A percentile compares a stretch with the other conserved stretches of the same genome.
Conservation (phyloP, 1,139 yeast genomes). For the Candida sp. region DNA sequence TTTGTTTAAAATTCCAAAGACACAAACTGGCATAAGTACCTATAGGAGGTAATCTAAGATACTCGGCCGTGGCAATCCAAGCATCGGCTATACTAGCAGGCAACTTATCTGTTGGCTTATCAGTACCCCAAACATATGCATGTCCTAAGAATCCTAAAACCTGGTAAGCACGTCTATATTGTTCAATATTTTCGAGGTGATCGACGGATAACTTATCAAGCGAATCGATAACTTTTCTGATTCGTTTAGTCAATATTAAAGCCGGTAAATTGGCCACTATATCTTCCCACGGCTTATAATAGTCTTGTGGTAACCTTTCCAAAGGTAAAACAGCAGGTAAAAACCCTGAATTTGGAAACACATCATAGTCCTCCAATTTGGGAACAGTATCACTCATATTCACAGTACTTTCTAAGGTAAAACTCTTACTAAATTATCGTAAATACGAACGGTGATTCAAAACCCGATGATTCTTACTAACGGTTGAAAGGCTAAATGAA, state of each 20-base stretch:
- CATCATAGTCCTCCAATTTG: slow-evolving; percentile 57
- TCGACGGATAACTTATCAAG: slow-evolving; percentile 53
- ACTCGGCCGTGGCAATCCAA: slow-evolving; percentile 52
- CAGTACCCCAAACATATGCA: slow-evolving; percentile 87
- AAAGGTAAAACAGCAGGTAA: slow-evolving; percentile 71
- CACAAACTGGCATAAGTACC: slow-evolving; percentile 87
- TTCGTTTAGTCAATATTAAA: slow-evolving; percentile 59
- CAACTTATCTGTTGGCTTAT: slow-evolving; percentile 59
- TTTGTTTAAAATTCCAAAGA: slow-evolving; percentile 80
- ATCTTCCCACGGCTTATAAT: slow-evolving; percentile 77
- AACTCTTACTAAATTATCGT: no score
- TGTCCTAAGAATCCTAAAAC: slow-evolving; percentile 77
- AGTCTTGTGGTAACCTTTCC: slow-evolving; percentile 52
- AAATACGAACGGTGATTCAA: no score
- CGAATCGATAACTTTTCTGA: slow-evolving; percentile 58
- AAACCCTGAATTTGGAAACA: slow-evolving; percentile 72
- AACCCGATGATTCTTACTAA: no score
- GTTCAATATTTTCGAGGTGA: slow-evolving; percentile 38
- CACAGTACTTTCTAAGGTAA: no score
- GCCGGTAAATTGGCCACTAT: slow-evolving; percentile 68
- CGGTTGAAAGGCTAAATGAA: no score
- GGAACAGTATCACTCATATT: slow-evolving; percentile 11
- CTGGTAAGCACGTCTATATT: slow-evolving; percentile 77
- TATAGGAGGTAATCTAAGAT: slow-evolving; percentile 75
- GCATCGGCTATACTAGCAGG: slow-evolving; percentile 75